Evolutionary conservation across 1,284 basidiomycete genomes (phyloP).

Genomic region (Tylopilus sp.): DNA sequence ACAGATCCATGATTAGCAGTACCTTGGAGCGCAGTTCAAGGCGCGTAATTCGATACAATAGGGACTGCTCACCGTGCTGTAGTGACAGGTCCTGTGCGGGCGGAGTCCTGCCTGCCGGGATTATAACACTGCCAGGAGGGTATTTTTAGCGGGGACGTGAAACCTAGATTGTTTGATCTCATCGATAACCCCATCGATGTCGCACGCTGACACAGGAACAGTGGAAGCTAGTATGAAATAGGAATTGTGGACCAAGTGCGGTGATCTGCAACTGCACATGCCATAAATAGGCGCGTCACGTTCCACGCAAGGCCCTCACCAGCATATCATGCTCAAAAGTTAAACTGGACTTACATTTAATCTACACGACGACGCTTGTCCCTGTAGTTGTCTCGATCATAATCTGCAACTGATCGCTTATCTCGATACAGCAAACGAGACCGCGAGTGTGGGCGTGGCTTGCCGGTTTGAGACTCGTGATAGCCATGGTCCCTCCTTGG

Average conservation of each 20-base stretch:
- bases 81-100: slow-evolving; percentile 6
- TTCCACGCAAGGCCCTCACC: background rate
- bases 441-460: slow-evolving; percentile 32
- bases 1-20: slow-evolving; percentile 34
- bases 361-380: slow-evolving; percentile 42
- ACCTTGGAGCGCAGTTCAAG: slow-evolving; percentile 2
- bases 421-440: slow-evolving; percentile 38
- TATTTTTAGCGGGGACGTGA: background rate
- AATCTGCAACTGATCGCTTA: slow-evolving; percentile 37
- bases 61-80: slow-evolving; percentile 21
- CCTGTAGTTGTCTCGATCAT: slow-evolving; percentile 34
- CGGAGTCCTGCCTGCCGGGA: background rate
- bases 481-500: slow-evolving; percentile 26
- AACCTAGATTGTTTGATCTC: background rate
- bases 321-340: slow-evolving; percentile 3
- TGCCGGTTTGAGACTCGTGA: slow-evolving; percentile 19
- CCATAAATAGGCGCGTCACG: background rate
- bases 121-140: slow-evolving; percentile 18
- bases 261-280: slow-evolving; percentile 2
- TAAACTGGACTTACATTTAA: slow-evolving; percentile 21
- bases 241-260: slow-evolving; percentile 3
- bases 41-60: background rate
- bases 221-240: background rate
- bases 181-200: slow-evolving; percentile 22
- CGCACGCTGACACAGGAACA: slow-evolving; percentile 3